These are phyloP conservation scores for Fraxinus latifolia DNA, from an alignment of 305 asterid species.

Conservation along the genomic window DNA sequence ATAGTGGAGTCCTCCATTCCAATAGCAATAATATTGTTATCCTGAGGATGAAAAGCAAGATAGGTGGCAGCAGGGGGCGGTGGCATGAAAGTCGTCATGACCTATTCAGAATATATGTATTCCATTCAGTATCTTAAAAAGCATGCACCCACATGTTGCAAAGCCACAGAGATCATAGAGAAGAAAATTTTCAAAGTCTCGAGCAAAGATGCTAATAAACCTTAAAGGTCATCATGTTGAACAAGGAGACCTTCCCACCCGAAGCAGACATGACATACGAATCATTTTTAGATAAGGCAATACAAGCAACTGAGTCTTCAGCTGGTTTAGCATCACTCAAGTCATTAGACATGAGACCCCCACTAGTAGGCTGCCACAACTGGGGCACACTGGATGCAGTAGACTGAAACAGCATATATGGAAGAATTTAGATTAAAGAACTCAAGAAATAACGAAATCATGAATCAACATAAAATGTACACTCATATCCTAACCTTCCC, in stretches of 20 bases:
- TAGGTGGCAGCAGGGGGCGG: slow-evolving; percentile 96
- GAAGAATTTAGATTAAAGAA: slow-evolving; percentile 15
- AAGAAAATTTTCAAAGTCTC: neutral
- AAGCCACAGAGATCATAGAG: neutral
- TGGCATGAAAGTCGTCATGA: slow-evolving; percentile 96
- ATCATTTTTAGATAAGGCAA: slow-evolving; percentile 88
- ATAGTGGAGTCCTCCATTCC: slow-evolving; percentile 98
- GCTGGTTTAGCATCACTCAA: slow-evolving; percentile 59
- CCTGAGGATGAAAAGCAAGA: slow-evolving; percentile 95
- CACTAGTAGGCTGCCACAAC: slow-evolving; percentile 84
- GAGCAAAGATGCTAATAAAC: slow-evolving; percentile 32
- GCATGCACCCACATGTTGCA: neutral
- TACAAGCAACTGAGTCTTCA: slow-evolving; percentile 85
- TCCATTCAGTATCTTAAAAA: slow-evolving; percentile 13
- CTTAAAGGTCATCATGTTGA: slow-evolving; percentile 98
- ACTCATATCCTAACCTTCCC: slow-evolving; percentile 62
- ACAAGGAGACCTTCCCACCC: slow-evolving; percentile 92
- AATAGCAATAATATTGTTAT: slow-evolving; percentile 85
- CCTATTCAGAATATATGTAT: slow-evolving; percentile 42
- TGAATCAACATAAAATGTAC: slow-evolving; percentile 6
- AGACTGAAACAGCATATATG: slow-evolving; percentile 51
- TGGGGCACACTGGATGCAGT: slow-evolving; percentile 74
- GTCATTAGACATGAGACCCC: slow-evolving; percentile 87
- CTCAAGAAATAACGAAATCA: neutral
- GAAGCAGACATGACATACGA: slow-evolving; percentile 98